phyloP scores from a whole-genome alignment of 768 basidiomycete genomes.

The Xanthoconium purpureum region DNA sequence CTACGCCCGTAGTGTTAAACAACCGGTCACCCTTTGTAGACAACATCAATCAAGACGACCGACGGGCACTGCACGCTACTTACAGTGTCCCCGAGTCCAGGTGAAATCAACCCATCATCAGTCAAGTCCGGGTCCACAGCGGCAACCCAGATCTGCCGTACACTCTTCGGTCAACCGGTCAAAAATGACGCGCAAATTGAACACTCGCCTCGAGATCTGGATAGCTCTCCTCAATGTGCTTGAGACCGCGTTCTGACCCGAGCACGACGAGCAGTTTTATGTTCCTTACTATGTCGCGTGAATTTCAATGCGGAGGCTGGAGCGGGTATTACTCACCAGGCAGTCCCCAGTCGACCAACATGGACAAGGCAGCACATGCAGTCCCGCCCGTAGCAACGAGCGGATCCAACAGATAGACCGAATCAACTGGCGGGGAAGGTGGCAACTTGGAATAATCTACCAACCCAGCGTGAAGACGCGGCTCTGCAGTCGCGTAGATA shows the following conservation, averaged over 20 bases:
- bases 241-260: constrained; percentile 71
- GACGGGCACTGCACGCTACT: constrained; percentile 27
- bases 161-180: background rate
- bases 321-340: constrained; percentile 42
- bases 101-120: constrained; percentile 73
- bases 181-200: background rate
- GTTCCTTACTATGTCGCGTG: constrained; percentile 45
- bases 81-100: constrained; percentile 89
- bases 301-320: background rate
- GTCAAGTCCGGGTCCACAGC: constrained; percentile 77
- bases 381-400: constrained; percentile 94
- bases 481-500: background rate
- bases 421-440: constrained; percentile 67
- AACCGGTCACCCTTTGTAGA: constrained; percentile 72
- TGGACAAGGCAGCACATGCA: constrained; percentile 79
- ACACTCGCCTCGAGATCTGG: constrained; percentile 74
- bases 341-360: constrained; percentile 85
- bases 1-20: constrained; percentile 61
- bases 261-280: constrained; percentile 84
- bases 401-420: constrained; percentile 87
- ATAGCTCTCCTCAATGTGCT: constrained; percentile 58
- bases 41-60: background rate
- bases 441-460: constrained; percentile 91
- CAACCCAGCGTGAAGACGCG: background rate
- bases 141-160: constrained; percentile 76